Evolutionary conservation across 495 filamentous ascomycete genomes (phyloP), one percentile per base, ranked within the genome.

Genomic region (Penicillium silybi): DNA sequence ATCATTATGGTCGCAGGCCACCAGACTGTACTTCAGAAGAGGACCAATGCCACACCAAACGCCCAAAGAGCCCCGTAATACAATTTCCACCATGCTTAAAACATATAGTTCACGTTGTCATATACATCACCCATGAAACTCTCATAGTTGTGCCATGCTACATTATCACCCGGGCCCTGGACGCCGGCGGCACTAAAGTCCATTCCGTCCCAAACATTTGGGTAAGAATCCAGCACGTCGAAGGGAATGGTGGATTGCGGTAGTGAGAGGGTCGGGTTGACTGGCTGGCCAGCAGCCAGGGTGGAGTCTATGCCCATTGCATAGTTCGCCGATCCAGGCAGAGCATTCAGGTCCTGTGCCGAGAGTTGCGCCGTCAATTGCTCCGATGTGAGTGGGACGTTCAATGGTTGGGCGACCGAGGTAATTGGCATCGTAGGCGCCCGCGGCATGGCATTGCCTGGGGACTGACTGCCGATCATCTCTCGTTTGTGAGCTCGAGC

Each of bases 71-170:
- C 29, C 2, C 1, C 29, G 8, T 32, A 32, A 10, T 13, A 3
- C n/a, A n/a, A n/a, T n/a, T n/a, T n/a, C n/a, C n/a, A 13, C 29
- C 29, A 39, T 18, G 16, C 37, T 17, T 39, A 18, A 41, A 65
- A 63, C 29, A 61, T 58, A 25, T 52, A 51, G 22, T 68, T 59
- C 15, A 50, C 55, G 32, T 43, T 63, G 20, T 62, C 61, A 53
- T 65, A 65, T 17, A 71, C 49, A 48, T 66, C 67, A 2, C 57
- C 65, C 27, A 71, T 63, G 44, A 71, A 71, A 19, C 46, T 70
- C 44, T 66, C 65, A 44, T 69, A 71, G 18, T 61, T 69, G 23
- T 54, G 26, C 68, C 68, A 71, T 1, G 66, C 61, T 23, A 50
- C 50, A 37, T 71, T 53, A 48, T 61, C 52, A 3, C 29, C 51